These are phyloP conservation scores for Globisporangium nodosum DNA, from an alignment of 352 stramenopile genomes.

Conservation along the genomic window DNA sequence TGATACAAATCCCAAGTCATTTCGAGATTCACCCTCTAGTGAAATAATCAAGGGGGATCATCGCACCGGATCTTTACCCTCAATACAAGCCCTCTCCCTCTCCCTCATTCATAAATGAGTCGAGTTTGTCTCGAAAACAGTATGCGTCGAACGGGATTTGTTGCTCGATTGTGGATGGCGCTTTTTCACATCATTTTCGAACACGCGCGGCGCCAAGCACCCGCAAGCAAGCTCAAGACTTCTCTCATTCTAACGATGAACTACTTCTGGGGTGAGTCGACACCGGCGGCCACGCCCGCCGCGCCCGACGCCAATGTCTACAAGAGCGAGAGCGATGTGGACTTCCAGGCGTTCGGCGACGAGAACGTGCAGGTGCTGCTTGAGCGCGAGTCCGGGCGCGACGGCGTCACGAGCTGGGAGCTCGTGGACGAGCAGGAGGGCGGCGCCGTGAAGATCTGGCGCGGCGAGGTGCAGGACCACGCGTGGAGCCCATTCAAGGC, in stretches of 20 bases:
- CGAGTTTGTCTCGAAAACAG: background rate
- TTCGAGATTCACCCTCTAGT: background rate
- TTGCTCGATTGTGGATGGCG: background rate
- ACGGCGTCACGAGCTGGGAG: slow-evolving; percentile 70
- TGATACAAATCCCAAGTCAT: background rate
- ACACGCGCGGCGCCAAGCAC: background rate
- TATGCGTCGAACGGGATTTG: background rate
- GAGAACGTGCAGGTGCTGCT: slow-evolving; percentile 68
- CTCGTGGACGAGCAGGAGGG: slow-evolving; percentile 48
- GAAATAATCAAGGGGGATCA: background rate
- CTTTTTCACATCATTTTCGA: background rate
- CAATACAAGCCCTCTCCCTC: background rate
- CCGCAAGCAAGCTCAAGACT: too few species aligned
- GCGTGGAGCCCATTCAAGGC: slow-evolving; percentile 73
- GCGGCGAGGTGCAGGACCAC: slow-evolving; percentile 50
- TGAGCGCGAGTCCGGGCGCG: slow-evolving; percentile 45
- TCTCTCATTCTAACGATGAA: slow-evolving; percentile 10
- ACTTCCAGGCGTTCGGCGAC: slow-evolving; percentile 56
- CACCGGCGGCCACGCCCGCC: slow-evolving; percentile 3
- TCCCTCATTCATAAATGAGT: background rate
- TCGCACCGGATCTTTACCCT: background rate
- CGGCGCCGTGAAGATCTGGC: slow-evolving; percentile 50
- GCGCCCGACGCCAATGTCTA: slow-evolving; percentile 26
- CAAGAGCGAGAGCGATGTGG: slow-evolving; percentile 43
- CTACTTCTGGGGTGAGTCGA: slow-evolving; percentile 15